These are phyloP conservation scores for Trichoderma asperellum DNA, from an alignment of 2,329 filamentous ascomycete species.

Conservation along the genomic window DNA sequence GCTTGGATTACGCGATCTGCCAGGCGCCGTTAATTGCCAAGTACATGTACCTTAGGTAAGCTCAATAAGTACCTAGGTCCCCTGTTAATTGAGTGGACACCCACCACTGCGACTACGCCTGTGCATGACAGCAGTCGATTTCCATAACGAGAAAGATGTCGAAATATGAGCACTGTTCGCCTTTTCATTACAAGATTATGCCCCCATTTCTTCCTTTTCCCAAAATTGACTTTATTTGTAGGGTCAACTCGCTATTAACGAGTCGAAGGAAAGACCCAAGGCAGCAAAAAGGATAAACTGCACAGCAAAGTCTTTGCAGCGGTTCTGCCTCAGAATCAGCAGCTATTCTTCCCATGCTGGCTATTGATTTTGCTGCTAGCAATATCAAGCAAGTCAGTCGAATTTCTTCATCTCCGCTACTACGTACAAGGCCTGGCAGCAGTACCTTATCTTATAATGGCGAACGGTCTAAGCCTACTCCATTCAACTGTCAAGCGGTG, in stretches of 20 bases:
- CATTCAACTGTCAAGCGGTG: neutral
- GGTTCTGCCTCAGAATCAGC: neutral
- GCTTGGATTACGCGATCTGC: conserved; percentile 9
- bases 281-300: neutral
- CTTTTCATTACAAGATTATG: neutral
- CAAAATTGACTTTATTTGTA: neutral
- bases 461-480: neutral
- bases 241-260: neutral
- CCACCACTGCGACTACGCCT: neutral
- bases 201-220: neutral
- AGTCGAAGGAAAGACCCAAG: neutral
- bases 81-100: neutral
- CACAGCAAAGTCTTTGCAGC: neutral
- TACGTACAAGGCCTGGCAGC: neutral
- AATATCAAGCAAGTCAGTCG: neutral
- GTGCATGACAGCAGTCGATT: neutral
- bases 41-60: neutral
- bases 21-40: neutral
- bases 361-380: neutral
- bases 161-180: neutral
- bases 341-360: neutral
- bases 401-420: neutral
- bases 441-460: neutral
- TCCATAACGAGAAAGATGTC: neutral
- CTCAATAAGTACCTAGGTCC: neutral